Percentiles rank a stretch among this genome's conserved stretches.
Conservation (phyloP, 176 grass and related monocot genomes). For the Tillandsia fasciculata region DNA sequence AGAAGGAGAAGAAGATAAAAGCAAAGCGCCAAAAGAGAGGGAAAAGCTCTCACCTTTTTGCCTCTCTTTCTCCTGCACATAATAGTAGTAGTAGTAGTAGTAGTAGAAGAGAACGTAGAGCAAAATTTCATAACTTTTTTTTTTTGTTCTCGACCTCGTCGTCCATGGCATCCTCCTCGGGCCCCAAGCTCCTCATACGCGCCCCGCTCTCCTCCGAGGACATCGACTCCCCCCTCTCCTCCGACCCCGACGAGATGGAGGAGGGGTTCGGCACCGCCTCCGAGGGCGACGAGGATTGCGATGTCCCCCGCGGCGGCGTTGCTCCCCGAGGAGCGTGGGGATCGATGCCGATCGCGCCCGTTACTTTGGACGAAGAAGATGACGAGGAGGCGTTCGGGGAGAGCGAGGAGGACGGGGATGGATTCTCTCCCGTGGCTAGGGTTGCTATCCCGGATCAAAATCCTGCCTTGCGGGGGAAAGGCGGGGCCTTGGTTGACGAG, state of each 20-base stretch:
- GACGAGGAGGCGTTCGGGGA: constrained; percentile 2
- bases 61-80: neutral
- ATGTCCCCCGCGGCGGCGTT: no score
- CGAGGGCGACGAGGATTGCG: neutral
- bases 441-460: neutral
- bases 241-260: constrained; percentile 1
- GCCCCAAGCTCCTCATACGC: constrained; percentile 9
- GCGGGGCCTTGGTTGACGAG: neutral
- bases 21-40: no score
- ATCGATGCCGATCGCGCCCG: neutral
- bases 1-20: no score
- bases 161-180: neutral
- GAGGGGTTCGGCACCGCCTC: neutral
- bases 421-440: constrained; percentile 2
- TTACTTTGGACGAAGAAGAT: neutral
- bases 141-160: no score
- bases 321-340: neutral
- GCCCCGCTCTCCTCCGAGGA: constrained; percentile 14
- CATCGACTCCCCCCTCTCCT: constrained; percentile 5
- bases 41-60: neutral
- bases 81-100: no score
- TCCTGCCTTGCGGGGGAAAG: neutral
- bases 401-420: constrained; percentile 3
- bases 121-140: no score
- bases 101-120: no score